These are phyloP conservation scores for Fusarium penzigii DNA, from an alignment of 2,329 filamentous ascomycete genomes.

Conservation along the genomic window DNA sequence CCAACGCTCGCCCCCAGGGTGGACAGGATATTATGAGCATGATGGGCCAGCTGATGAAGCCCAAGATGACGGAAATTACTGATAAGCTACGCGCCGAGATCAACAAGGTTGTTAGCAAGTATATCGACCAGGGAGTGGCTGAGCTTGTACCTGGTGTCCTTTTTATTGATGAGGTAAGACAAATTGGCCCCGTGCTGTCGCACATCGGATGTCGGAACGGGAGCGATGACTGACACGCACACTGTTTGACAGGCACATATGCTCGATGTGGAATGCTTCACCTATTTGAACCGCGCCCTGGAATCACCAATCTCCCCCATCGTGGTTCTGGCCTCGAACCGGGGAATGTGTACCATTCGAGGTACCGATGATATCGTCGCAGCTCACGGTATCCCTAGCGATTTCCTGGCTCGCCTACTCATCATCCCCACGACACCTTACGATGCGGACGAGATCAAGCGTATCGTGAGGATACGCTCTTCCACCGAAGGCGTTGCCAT, in stretches of 20 bases:
- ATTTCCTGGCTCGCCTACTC: slow-evolving; percentile 89
- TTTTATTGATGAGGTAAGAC: slow-evolving; percentile 91
- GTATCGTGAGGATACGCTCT: slow-evolving; percentile 83
- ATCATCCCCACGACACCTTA: slow-evolving; percentile 96
- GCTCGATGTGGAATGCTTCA: slow-evolving; percentile 99
- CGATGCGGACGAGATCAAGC: slow-evolving; percentile 83
- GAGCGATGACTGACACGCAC: slow-evolving; percentile 21
- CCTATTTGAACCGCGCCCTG: slow-evolving; percentile 96
- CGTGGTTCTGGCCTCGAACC: slow-evolving; percentile 95
- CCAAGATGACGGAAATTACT: slow-evolving; percentile 98
- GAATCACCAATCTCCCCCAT: slow-evolving; percentile 95
- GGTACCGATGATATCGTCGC: slow-evolving; percentile 81
- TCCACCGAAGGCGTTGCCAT: slow-evolving; percentile 80
- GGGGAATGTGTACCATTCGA: slow-evolving; percentile 89
- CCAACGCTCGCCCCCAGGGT: slow-evolving; percentile 91
- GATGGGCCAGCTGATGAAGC: slow-evolving; percentile 99
- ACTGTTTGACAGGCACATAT: slow-evolving; percentile 76
- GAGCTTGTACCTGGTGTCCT: slow-evolving; percentile 97
- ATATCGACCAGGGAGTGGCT: slow-evolving; percentile 97
- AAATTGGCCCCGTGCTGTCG: slow-evolving; percentile 1
- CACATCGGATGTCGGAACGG: slow-evolving; percentile 17
- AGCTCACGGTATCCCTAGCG: slow-evolving; percentile 90
- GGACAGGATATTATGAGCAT: slow-evolving; percentile 99
- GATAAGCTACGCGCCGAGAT: slow-evolving; percentile 95
- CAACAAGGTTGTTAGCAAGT: slow-evolving; percentile 99